Evolutionary conservation across 306 rosid genomes (phyloP), one percentile per base, ranked within the genome.

Genomic region (Alnus rubra): DNA sequence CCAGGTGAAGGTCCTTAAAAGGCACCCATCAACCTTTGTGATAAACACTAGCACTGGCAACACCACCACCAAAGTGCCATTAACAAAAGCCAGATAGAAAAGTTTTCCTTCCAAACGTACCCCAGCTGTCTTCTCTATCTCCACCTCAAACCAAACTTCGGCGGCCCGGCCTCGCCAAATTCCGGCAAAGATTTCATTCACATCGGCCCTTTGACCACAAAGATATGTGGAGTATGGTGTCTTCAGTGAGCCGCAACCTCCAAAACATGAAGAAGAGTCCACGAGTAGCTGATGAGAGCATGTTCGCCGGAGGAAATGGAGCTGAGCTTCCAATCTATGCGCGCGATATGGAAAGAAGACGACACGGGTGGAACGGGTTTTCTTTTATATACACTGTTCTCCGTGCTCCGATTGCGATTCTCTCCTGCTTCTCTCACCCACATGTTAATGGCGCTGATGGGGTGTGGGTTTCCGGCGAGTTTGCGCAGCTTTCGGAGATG

Each of bases 271-370:
- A 82, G 71, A 94, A 94, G 79, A 88, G 91, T 31, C 89, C 94
- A 9, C 87, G 88, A 82, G 97, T 94, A 7, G 97, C 97, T n/a
- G 98, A 94, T 75, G 97, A 92, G 76, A 92, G 83, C 87, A 92
- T 92, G 95, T 85, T 82, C 69, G 86, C 79, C 42, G 60, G 69
- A 1, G 89, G 87, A 58, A 83, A 86, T 63, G 86, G 55, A 3
- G 89, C 70, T 56, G 86, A 87, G 64, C 19, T 83, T 16, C 87
- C 79, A 47, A 86, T 86, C 23, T 81, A 62, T 76, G 84, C 64
- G 2, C 79, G 71, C 58, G 83, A 64, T 0, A 79, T 78, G 50
- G 60, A 77, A 70, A 76, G 86, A 79, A 63, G 87, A 62, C 59
- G 83, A n/a, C 74, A 68, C 69, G 87, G 89, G 23, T 88, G 90